Percentiles rank a stretch among this genome's conserved stretches.
Conservation (phyloP, 306 rosid species). For the Vicia villosa region DNA sequence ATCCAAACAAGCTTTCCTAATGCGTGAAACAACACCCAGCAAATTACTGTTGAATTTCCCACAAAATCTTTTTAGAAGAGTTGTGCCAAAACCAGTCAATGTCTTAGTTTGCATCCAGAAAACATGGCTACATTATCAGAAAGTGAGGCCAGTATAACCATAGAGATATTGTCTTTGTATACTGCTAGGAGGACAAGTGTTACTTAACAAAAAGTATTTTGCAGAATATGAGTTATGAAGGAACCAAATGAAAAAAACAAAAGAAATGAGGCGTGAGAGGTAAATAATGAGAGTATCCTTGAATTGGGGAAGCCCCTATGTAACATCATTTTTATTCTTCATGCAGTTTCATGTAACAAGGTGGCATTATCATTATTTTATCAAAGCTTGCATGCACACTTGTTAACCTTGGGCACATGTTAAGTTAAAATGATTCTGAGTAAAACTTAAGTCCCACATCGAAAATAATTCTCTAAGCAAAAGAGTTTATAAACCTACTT, state of each 20-base stretch:
- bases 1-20: constrained; percentile 58
- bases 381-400: constrained; percentile 48
- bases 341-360: constrained; percentile 65
- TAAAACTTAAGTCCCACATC: no score
- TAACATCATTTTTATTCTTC: constrained; percentile 64
- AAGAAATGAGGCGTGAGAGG: constrained; percentile 78
- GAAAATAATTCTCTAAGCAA: no score
- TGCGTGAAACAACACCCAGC: constrained; percentile 51
- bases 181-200: no score
- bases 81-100: constrained; percentile 69
- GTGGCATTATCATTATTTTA: constrained; percentile 66
- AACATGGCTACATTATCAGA: constrained; percentile 92
- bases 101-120: constrained; percentile 68
- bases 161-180: no score
- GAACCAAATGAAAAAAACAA: constrained; percentile 32
- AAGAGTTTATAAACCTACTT: no score
- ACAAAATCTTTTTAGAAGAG: constrained; percentile 77
- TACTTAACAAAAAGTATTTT: not conserved
- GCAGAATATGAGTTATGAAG: constrained; percentile 20
- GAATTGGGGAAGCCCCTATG: no score
- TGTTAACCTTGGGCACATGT: no score
- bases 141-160: constrained; percentile 81
- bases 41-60: constrained; percentile 69
- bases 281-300: constrained; percentile 80
- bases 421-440: no score